A percentile compares a stretch with the other conserved stretches of the same genome.
phyloP scores from a whole-genome alignment of 768 basidiomycete genomes.

The Agrocybe praecox region DNA sequence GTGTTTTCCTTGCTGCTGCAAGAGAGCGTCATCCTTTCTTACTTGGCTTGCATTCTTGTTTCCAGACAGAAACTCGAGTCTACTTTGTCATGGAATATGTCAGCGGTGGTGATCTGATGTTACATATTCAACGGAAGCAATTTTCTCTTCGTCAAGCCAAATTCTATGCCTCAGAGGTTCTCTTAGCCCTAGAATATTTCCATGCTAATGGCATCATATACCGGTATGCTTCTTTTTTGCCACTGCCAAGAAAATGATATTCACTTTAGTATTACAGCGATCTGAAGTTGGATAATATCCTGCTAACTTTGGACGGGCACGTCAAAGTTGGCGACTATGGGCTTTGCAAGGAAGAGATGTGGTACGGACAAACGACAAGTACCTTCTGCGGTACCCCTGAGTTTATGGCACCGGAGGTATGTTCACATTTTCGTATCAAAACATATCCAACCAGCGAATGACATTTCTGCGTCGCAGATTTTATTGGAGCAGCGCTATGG shows the following conservation, averaged over 20 bases:
- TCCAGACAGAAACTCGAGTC: conserved; percentile 98
- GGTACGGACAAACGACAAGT: conserved; percentile 92
- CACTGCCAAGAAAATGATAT: neutral
- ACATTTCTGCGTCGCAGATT: conserved; percentile 61
- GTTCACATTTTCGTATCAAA: conserved; percentile 12
- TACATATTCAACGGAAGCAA: conserved; percentile 98
- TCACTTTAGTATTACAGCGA: conserved; percentile 55
- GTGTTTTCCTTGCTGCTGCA: conserved; percentile 97
- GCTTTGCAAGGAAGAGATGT: conserved; percentile 99
- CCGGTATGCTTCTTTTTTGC: conserved; percentile 49
- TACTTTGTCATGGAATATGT: conserved; percentile 99
- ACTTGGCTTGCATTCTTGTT: conserved; percentile 95
- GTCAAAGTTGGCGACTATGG: conserved; percentile 99
- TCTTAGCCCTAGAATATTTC: conserved; percentile 96
- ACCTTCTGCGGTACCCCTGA: conserved; percentile 99
- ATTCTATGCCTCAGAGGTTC: conserved; percentile 96
- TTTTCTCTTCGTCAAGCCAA: conserved; percentile 99
- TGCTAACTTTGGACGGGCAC: conserved; percentile 95
- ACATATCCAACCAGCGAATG: neutral
- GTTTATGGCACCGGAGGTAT: conserved; percentile 99
- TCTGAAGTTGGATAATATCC: conserved; percentile 96
- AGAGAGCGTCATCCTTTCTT: conserved; percentile 97
- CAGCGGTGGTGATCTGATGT: conserved; percentile 98
- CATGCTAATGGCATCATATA: conserved; percentile 99
- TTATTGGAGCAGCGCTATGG: conserved; percentile 99